A percentile compares a stretch with the other conserved stretches of the same genome.
Evolutionary conservation across 1,284 basidiomycete genomes (phyloP).

Genomic region (Marasmius tenuissimus): DNA sequence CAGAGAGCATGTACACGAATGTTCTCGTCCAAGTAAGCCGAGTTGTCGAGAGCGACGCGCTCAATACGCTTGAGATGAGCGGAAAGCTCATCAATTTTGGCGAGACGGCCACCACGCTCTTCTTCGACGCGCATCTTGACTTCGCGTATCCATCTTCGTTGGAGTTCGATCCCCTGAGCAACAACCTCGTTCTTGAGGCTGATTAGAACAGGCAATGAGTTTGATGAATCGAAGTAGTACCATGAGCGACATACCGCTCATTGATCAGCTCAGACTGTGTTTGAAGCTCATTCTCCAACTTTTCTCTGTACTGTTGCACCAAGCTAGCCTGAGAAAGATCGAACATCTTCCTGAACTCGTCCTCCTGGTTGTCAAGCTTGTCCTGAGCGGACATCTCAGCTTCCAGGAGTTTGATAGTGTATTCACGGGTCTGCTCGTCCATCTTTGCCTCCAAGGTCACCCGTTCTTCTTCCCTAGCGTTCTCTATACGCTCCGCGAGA

Average conservation of each 20-base stretch:
- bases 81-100: slow-evolving; percentile 92
- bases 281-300: slow-evolving; percentile 84
- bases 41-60: slow-evolving; percentile 89
- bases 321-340: slow-evolving; percentile 79
- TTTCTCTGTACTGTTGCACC: slow-evolving; percentile 81
- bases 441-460: slow-evolving; percentile 75
- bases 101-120: slow-evolving; percentile 93
- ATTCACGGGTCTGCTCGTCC: slow-evolving; percentile 83
- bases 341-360: slow-evolving; percentile 83
- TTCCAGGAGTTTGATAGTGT: slow-evolving; percentile 80
- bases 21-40: slow-evolving; percentile 86
- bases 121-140: slow-evolving; percentile 96
- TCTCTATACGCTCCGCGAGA: slow-evolving; percentile 78
- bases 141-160: slow-evolving; percentile 94
- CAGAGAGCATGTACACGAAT: slow-evolving; percentile 83
- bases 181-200: slow-evolving; percentile 95
- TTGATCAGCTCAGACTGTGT: slow-evolving; percentile 94
- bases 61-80: slow-evolving; percentile 90
- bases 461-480: slow-evolving; percentile 82
- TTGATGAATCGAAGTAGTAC: background rate
- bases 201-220: slow-evolving; percentile 5
- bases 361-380: slow-evolving; percentile 84
- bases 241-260: slow-evolving; percentile 63
- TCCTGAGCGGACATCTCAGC: slow-evolving; percentile 84
- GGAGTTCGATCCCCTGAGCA: slow-evolving; percentile 95